Evolutionary conservation across 2,329 filamentous ascomycete genomes (phyloP).

Genomic region (Fusarium goolgardi): DNA sequence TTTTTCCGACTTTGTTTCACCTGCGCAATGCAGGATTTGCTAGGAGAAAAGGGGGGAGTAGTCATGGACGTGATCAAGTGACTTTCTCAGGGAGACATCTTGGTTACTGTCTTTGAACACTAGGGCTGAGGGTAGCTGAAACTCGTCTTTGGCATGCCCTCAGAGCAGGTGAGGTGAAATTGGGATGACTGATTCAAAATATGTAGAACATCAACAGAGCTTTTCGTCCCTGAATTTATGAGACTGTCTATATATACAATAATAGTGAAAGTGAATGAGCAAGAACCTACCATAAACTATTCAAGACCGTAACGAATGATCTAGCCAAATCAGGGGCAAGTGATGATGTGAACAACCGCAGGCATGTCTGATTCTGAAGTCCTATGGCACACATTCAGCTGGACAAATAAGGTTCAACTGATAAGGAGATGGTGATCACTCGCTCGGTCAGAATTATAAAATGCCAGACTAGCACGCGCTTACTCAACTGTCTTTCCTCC

Average conservation of each 20-base stretch:
- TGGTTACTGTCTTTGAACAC: neutral
- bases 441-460: neutral
- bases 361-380: no score
- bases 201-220: neutral
- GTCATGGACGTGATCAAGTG: neutral
- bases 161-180: neutral
- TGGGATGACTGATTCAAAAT: neutral
- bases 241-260: no score
- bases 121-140: neutral
- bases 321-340: no score
- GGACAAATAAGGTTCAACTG: neutral
- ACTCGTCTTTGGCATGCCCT: no score
- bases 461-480: neutral
- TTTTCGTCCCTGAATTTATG: neutral
- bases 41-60: neutral
- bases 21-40: neutral
- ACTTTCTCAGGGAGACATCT: neutral
- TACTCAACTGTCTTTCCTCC: no score
- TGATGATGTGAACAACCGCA: no score
- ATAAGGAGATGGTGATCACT: neutral
- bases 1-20: neutral
- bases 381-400: no score
- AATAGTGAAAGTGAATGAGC: no score
- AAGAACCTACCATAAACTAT: no score
- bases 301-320: no score